Evolutionary conservation across 2,329 filamentous ascomycete genomes (phyloP), one percentile per base, ranked within the genome.

Genomic region (Phoma sp.): DNA sequence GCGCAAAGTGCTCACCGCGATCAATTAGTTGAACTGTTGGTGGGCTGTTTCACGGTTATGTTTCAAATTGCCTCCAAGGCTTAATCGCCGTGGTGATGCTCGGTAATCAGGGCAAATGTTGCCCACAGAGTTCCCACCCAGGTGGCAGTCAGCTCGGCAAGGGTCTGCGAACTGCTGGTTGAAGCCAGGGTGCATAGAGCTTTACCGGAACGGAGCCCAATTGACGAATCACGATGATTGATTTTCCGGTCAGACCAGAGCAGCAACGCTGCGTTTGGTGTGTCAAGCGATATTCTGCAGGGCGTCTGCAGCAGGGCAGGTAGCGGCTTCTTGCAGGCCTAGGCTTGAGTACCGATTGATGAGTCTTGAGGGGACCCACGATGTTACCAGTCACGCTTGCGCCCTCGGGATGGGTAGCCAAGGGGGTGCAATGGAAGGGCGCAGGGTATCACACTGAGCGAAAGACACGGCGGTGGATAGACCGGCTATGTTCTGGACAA

Each of bases 221-320:
- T 65, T 62, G 63, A 52, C 64, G 57, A 71, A 67, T 69, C 46
- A 55, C 2, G 53, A 42, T 15, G 40, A 28, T 17, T 14, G 15
- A 60, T 42, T 55, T 61, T 69, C 71, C 71, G 71, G 71, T 73
- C 62, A 73, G 62, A 64, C 67, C 48, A 62, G 62, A 68, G 51
- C 38, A 67, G 66, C 25, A 61, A 60, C 60, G 62, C 47, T 53
- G 56, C 42, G 39, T 58, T 47, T 59, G 62, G 55, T 42, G 46
- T 47, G 50, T 47, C 56, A 50, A 66, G 63, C 65, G 62, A 63
- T 57, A 18, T 54, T 21, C 53, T 57, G 59, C 53, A 58, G 52
- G 30, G 55, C 38, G 29, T 42, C 43, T 42, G 50, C 50, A 53
- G 42, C 34, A 42, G 42, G 18, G 39, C 39, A 56, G 36, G 34